Evolutionary conservation across 1,139 yeast genomes (phyloP).

Genomic region (Blastobotrys serpentis): DNA sequence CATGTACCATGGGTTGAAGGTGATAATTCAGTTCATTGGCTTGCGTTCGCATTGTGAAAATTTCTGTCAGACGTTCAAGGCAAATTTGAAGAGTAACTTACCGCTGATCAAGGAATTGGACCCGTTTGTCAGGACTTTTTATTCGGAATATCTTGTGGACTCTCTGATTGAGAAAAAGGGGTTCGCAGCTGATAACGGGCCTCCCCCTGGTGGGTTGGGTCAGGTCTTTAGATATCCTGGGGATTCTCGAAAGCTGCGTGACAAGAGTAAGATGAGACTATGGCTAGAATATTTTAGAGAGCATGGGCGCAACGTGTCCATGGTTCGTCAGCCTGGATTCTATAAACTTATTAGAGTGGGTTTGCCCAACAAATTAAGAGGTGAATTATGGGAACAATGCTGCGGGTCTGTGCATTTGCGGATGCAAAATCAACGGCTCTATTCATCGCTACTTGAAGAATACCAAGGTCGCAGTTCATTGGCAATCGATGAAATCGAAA

Average conservation of each 20-base stretch:
- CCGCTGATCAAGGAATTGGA: conserved; percentile 60
- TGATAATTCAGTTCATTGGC: conserved; percentile 75
- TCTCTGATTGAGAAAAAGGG: conserved; percentile 18
- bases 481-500: conserved; percentile 95
- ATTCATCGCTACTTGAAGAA: conserved; percentile 55
- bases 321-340: conserved; percentile 73
- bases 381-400: conserved; percentile 93
- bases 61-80: conserved; percentile 68
- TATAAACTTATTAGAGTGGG: conserved; percentile 86
- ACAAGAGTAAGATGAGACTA: conserved; percentile 79
- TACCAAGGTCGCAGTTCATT: conserved; percentile 65
- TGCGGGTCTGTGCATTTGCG: conserved; percentile 83
- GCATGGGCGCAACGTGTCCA: conserved; percentile 80
- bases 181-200: conserved; percentile 27
- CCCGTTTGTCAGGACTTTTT: conserved; percentile 68
- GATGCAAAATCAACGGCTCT: conserved; percentile 60
- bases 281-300: conserved; percentile 90
- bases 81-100: conserved; percentile 61
- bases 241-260: conserved; percentile 70
- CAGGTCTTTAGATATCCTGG: conserved; percentile 85
- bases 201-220: conserved; percentile 86
- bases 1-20: conserved; percentile 63
- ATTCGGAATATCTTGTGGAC: conserved; percentile 77
- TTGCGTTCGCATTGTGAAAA: conserved; percentile 74
- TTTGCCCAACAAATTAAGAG: conserved; percentile 85